A percentile compares a stretch with the other conserved stretches of the same genome.
Conservation (phyloP, 345 rosid species). For the Aegle marmelos region DNA sequence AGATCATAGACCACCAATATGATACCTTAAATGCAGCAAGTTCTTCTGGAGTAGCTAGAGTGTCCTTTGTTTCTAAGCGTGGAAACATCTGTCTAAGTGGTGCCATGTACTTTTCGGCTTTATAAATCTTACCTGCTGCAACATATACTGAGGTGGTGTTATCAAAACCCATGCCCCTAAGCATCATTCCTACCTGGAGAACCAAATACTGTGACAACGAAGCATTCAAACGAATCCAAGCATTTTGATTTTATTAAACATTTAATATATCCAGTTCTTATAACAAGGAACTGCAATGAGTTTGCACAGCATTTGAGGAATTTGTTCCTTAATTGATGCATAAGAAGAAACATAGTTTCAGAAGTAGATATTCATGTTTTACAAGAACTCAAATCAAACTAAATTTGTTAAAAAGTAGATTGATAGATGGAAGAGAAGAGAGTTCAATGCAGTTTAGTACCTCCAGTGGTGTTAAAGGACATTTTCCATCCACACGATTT, state of each 20-base stretch:
- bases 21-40: slow-evolving; percentile 84
- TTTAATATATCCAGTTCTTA: neutral
- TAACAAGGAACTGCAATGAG: neutral
- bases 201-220: neutral
- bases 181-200: slow-evolving; percentile 95
- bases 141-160: slow-evolving; percentile 71
- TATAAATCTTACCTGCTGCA: slow-evolving; percentile 91
- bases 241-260: neutral
- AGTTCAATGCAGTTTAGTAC: slow-evolving; percentile 29
- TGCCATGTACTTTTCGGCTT: slow-evolving; percentile 85
- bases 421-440: too few species aligned
- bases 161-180: slow-evolving; percentile 96
- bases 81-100: slow-evolving; percentile 94
- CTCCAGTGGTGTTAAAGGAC: slow-evolving; percentile 95
- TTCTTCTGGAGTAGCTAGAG: slow-evolving; percentile 73
- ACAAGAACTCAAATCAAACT: neutral
- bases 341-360: neutral
- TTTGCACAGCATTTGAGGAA: neutral
- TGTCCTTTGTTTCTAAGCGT: slow-evolving; percentile 80
- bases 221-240: neutral
- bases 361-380: neutral
- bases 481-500: slow-evolving; percentile 90
- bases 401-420: neutral
- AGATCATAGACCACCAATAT: neutral
- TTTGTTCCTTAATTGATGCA: neutral